Conservation (phyloP, 2,329 filamentous ascomycete species). For the Cytospora chrysosperma region DNA sequence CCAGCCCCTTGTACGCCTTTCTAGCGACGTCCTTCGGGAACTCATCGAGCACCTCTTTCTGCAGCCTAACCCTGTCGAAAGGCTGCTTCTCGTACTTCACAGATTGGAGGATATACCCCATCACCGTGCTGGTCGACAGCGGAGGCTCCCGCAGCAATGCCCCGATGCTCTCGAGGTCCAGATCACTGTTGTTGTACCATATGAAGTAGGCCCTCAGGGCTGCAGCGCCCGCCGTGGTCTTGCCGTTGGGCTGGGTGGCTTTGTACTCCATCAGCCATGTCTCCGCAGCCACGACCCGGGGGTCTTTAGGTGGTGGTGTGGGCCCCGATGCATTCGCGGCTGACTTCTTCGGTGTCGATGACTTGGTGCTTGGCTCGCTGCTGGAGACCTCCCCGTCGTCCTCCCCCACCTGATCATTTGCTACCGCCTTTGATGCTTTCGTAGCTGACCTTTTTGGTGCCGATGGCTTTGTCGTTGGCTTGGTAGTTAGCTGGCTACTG, state of each 20-base stretch:
- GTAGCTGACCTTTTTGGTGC: slow-evolving; percentile 21
- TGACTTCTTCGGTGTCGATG: slow-evolving; percentile 19
- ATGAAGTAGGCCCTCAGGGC: slow-evolving; percentile 60
- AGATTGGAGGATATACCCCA: slow-evolving; percentile 57
- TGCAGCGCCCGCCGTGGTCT: slow-evolving; percentile 30
- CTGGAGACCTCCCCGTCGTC: not conserved
- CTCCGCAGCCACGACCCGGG: slow-evolving; percentile 45
- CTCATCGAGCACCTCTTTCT: slow-evolving; percentile 42
- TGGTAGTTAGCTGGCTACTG: not conserved
- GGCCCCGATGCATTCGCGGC: slow-evolving; percentile 21
- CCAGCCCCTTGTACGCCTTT: slow-evolving; percentile 32
- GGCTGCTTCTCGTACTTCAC: slow-evolving; percentile 51
- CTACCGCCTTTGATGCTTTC: slow-evolving; percentile 15
- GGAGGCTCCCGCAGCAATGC: slow-evolving; percentile 59
- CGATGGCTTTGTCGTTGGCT: not conserved
- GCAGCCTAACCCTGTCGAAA: slow-evolving; percentile 47
- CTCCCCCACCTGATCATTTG: not conserved
- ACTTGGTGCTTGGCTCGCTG: not conserved
- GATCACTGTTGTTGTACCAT: slow-evolving; percentile 55
- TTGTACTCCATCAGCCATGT: slow-evolving; percentile 39
- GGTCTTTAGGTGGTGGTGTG: slow-evolving; percentile 35
- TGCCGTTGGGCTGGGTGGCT: slow-evolving; percentile 28
- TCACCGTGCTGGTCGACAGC: slow-evolving; percentile 54
- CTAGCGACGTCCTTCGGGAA: slow-evolving; percentile 30
- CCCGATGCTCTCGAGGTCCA: slow-evolving; percentile 51